phyloP scores from a whole-genome alignment of 345 rosid genomes.

The Raphanus sativus region DNA sequence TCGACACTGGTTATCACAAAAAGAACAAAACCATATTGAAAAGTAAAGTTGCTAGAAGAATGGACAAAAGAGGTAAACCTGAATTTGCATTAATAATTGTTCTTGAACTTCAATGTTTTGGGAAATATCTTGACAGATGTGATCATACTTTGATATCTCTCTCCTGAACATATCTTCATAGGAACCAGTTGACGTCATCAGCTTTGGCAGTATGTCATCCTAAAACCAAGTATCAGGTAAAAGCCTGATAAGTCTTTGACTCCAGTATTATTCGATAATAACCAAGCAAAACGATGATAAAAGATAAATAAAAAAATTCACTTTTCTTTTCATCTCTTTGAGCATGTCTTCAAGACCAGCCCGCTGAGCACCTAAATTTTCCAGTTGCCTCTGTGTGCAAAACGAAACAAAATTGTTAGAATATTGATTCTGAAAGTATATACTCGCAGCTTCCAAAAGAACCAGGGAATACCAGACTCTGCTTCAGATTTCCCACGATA shows the following conservation, averaged over 20 bases:
- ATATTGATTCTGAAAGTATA: neutral
- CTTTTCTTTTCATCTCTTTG: constrained; percentile 98
- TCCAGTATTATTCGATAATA: constrained; percentile 8
- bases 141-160: constrained; percentile 89
- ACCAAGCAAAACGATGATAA: constrained; percentile 7
- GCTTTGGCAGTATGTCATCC: constrained; percentile 97
- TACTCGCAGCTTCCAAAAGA: constrained; percentile 6
- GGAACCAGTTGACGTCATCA: constrained; percentile 88
- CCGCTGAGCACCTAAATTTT: constrained; percentile 91
- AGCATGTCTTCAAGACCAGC: constrained; percentile 99
- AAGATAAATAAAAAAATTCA: constrained; percentile 24
- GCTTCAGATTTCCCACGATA: constrained; percentile 84
- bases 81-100: constrained; percentile 82
- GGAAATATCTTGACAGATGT: constrained; percentile 75
- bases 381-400: constrained; percentile 83
- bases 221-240: constrained; percentile 39
- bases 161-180: constrained; percentile 93
- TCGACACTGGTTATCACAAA: constrained; percentile 10
- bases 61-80: constrained; percentile 50
- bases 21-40: neutral
- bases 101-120: constrained; percentile 93
- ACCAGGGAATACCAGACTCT: constrained; percentile 69
- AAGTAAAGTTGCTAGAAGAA: neutral
- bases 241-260: constrained; percentile 22
- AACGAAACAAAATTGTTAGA: constrained; percentile 21